Evolutionary conservation across 2,329 filamentous ascomycete genomes (phyloP), one percentile per base, ranked within the genome.

Genomic region (Botrytis aclada): DNA sequence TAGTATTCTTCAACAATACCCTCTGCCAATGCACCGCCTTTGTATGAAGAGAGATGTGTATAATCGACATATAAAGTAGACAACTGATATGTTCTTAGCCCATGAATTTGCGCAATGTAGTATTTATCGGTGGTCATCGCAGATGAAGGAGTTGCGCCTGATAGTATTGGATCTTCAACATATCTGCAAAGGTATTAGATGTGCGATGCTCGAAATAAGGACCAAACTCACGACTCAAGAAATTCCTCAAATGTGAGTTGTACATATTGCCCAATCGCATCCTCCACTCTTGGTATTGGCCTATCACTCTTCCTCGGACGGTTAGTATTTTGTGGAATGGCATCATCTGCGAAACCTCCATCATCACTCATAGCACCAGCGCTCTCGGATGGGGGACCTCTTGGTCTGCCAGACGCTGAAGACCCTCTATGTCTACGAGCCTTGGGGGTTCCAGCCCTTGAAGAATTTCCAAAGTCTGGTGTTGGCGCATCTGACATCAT

Each of bases 1-100:
- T 98, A 98, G 85, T 98, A 98, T 80, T 97, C 92, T 78, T 90
- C 91, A 77, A 94, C 92, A 75, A 98, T 92, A 69, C 94, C 95
- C 75, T 93, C 91, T 60, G 95, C 94, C 70, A 99, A 85, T 73
- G 92, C 90, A 70, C 92, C 93, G 77, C 95, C 92, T 78, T 92
- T 90, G 82, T 91, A 92, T 51, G 89, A 87, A 72, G 90, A 88
- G 43, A 99, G 85, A 82, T 99, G 96, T 77, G 90, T 93, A 83
- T 91, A 96, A 83, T 97, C 93, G 79, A 97, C 88, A 81, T 96
- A 97, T 73, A 96, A 89, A 9, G 93, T 96, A 1, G 93, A 95
- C n/a, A 95, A 87, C 76, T 89, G 86, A 81, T 92, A 92, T 34
- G 87, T 87, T 73, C 88, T 87, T 86, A 97, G 89, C 75, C 90